Evolutionary conservation across 2,329 filamentous ascomycete genomes (phyloP).

Genomic region (Pyricularia sp.): DNA sequence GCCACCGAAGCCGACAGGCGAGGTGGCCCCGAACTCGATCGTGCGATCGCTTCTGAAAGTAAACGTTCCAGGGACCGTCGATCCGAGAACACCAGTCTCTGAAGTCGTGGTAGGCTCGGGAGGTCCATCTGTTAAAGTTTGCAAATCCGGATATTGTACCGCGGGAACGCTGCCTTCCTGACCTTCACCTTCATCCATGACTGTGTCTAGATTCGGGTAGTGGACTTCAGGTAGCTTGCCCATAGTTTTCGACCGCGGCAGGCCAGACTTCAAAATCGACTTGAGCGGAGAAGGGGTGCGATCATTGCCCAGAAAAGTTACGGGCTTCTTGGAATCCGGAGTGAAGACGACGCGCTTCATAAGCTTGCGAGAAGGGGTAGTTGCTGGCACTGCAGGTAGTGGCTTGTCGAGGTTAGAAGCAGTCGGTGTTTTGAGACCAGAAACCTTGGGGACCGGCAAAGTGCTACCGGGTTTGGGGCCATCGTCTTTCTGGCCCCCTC

Average conservation of each 20-base stretch:
- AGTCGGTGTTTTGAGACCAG: conserved; percentile 28
- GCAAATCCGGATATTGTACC: conserved; percentile 41
- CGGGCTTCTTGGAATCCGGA: conserved; percentile 46
- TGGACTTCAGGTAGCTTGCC: conserved; percentile 15
- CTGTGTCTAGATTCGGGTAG: conserved; percentile 20
- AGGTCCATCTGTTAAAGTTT: conserved; percentile 12
- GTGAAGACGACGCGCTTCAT: conserved; percentile 72
- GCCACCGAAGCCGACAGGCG: conserved; percentile 39
- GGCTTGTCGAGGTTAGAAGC: conserved; percentile 34
- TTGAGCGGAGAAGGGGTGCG: conserved; percentile 46
- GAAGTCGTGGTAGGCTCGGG: conserved; percentile 14
- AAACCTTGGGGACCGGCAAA: conserved; percentile 29
- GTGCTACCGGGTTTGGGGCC: conserved; percentile 29
- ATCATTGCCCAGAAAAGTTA: conserved; percentile 19
- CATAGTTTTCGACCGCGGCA: conserved; percentile 28
- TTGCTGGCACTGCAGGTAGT: conserved; percentile 38
- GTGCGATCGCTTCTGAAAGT: conserved; percentile 55
- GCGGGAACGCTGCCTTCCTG: conserved; percentile 14
- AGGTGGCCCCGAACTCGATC: conserved; percentile 39
- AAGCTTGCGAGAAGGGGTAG: conserved; percentile 54
- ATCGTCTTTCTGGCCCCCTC: conserved; percentile 22
- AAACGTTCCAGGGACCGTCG: conserved; percentile 42
- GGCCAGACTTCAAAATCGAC: conserved; percentile 32
- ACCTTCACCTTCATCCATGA: conserved; percentile 13
- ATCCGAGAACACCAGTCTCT: neutral